phyloP scores from a whole-genome alignment of 495 filamentous ascomycete genomes.

The Aspergillus cavernicola region DNA sequence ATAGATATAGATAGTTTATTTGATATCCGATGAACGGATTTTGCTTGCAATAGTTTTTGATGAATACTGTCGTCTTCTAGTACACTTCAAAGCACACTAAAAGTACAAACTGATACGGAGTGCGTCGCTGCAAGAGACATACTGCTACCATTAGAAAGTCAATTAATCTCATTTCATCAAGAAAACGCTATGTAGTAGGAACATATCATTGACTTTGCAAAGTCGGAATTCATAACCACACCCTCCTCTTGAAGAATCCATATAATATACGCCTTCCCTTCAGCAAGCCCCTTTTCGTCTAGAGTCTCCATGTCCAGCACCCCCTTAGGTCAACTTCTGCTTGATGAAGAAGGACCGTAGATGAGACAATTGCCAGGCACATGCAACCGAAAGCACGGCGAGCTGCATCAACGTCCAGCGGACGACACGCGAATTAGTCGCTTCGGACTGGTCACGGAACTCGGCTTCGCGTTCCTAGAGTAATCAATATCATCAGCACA shows the following conservation, averaged over 20 bases:
- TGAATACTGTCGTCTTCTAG: background rate
- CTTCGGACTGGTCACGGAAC: conserved; percentile 95
- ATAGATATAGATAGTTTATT: background rate
- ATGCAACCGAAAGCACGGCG: conserved; percentile 81
- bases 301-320: background rate
- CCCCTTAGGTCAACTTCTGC: conserved; percentile 79
- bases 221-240: conserved; percentile 4
- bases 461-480: conserved; percentile 93
- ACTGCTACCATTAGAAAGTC: background rate
- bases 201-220: conserved; percentile 9
- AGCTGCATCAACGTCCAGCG: conserved; percentile 92
- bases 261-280: background rate
- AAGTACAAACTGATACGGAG: too few relatives aligned
- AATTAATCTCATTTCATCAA: conserved; percentile 7
- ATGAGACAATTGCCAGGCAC: conserved; percentile 96
- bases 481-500: background rate
- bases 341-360: conserved; percentile 98
- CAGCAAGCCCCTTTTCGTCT: background rate
- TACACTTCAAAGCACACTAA: background rate
- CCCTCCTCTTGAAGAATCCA: background rate
- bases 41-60: too few relatives aligned
- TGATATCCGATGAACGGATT: too few relatives aligned
- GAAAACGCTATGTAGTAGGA: conserved; percentile 9
- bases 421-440: conserved; percentile 87
- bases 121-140: too few relatives aligned